phyloP scores from a whole-genome alignment of 495 filamentous ascomycete genomes.

The Coniosporium apollinis region DNA sequence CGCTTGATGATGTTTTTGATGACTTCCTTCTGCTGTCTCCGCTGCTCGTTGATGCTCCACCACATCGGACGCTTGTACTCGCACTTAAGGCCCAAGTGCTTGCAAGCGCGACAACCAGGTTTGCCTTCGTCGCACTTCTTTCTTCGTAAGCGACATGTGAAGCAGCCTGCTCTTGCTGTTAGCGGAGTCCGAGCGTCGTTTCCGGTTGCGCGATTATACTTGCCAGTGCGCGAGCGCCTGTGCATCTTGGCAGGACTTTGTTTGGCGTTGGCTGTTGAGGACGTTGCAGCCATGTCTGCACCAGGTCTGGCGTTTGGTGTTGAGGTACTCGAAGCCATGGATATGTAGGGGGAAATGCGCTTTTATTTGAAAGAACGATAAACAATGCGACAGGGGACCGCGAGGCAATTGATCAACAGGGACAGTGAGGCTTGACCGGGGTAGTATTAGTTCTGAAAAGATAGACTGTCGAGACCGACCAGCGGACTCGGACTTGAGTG shows the following conservation, averaged over 20 bases:
- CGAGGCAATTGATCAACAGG: too few species aligned
- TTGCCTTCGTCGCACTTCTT: constrained; percentile 98
- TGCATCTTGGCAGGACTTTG: constrained; percentile 68
- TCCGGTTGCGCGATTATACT: constrained; percentile 19
- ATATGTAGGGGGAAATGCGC: too few species aligned
- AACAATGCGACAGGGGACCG: too few species aligned
- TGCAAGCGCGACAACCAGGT: constrained; percentile 74
- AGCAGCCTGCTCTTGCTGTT: constrained; percentile 54
- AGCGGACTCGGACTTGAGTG: too few species aligned
- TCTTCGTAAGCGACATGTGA: constrained; percentile 81
- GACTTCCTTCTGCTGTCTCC: constrained; percentile 73
- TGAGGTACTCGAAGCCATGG: constrained; percentile 7
- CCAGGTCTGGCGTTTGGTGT: constrained; percentile 15
- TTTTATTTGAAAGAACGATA: too few species aligned
- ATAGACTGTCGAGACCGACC: too few species aligned
- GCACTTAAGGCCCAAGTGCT: constrained; percentile 67
- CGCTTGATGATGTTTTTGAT: constrained; percentile 97
- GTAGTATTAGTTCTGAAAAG: too few species aligned
- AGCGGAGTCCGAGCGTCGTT: constrained; percentile 13
- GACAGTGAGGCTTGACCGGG: too few species aligned
- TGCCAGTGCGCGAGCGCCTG: constrained; percentile 84
- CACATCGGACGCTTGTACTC: constrained; percentile 94
- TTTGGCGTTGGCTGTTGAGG: constrained; percentile 27
- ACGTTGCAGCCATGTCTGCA: constrained; percentile 27
- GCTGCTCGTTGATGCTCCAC: constrained; percentile 85